A percentile compares a stretch with the other conserved stretches of the same genome.
These are phyloP conservation scores for Canna indica DNA, from an alignment of 176 grass and related monocot genomes.

Conservation along the genomic window DNA sequence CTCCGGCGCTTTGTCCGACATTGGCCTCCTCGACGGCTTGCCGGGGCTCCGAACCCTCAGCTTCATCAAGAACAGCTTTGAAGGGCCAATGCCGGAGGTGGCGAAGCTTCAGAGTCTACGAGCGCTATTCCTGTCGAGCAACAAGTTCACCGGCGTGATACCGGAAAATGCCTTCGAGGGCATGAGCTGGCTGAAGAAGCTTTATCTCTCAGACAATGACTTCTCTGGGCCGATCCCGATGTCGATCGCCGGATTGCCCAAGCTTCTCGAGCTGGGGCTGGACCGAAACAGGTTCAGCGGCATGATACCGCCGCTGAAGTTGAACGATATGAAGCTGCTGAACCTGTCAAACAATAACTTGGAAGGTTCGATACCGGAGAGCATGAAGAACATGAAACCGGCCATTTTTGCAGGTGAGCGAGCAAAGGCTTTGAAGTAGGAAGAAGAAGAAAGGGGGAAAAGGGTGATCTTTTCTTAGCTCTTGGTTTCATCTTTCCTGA, in stretches of 20 bases:
- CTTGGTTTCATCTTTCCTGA: background rate
- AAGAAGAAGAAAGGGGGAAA: too few relatives aligned
- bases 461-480: too few relatives aligned
- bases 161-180: slow-evolving; percentile 50
- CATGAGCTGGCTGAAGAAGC: slow-evolving; percentile 70
- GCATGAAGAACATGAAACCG: slow-evolving; percentile 25
- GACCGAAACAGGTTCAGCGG: slow-evolving; percentile 63
- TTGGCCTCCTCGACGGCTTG: slow-evolving; percentile 29
- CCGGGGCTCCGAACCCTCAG: slow-evolving; percentile 46
- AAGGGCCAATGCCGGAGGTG: slow-evolving; percentile 50
- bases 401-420: slow-evolving; percentile 46
- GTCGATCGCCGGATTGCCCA: slow-evolving; percentile 43
- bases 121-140: slow-evolving; percentile 49
- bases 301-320: slow-evolving; percentile 39
- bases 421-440: background rate
- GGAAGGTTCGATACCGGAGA: slow-evolving; percentile 49
- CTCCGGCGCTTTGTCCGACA: slow-evolving; percentile 34
- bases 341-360: slow-evolving; percentile 56
- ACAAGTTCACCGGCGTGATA: slow-evolving; percentile 54
- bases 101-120: slow-evolving; percentile 39
- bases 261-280: slow-evolving; percentile 49
- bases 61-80: slow-evolving; percentile 55
- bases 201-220: slow-evolving; percentile 39
- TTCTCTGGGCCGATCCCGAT: slow-evolving; percentile 62
- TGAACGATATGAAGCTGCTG: slow-evolving; percentile 31